phyloP scores from a whole-genome alignment of 371 early-diverging fungal genomes.

The Homolaphlyctis polyrhiza region DNA sequence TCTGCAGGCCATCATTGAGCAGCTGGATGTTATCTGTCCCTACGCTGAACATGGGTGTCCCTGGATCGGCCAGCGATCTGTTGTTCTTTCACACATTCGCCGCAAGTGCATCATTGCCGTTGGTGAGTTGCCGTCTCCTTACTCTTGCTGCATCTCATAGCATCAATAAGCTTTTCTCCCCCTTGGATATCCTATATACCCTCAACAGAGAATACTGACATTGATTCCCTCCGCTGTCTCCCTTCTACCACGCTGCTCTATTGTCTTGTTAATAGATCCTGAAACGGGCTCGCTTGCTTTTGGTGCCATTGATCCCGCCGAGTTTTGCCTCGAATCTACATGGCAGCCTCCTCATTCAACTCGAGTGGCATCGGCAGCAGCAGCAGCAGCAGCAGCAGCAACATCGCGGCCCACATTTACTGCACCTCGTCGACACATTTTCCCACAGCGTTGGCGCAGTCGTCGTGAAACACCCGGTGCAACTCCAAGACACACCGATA shows the following conservation, averaged over 20 bases:
- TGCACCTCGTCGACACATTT: too few species aligned
- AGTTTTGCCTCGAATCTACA: slow-evolving; percentile 4
- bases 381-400: neutral
- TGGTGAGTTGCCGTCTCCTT: slow-evolving; percentile 5
- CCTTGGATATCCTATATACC: too few species aligned
- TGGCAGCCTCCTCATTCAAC: neutral
- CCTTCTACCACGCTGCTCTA: too few species aligned
- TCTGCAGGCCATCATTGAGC: slow-evolving; percentile 6
- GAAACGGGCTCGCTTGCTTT: slow-evolving; percentile 4
- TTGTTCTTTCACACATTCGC: slow-evolving; percentile 2
- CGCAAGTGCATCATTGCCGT: slow-evolving; percentile 13
- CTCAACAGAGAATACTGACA: too few species aligned
- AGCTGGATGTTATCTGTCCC: slow-evolving; percentile 12
- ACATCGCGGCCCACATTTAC: too few species aligned
- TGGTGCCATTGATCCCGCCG: neutral
- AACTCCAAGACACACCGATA: too few species aligned
- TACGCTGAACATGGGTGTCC: slow-evolving; percentile 10
- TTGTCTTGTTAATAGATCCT: slow-evolving; percentile 1
- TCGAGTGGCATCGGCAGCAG: too few species aligned
- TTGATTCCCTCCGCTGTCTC: too few species aligned
- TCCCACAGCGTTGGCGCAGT: too few species aligned
- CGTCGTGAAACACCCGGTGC: too few species aligned
- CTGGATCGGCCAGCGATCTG: slow-evolving; percentile 10
- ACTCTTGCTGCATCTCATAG: too few species aligned
- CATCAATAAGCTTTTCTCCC: too few species aligned